These are phyloP conservation scores for Pythium utonaiense DNA, from an alignment of 352 stramenopile genomes.

Conservation along the genomic window DNA sequence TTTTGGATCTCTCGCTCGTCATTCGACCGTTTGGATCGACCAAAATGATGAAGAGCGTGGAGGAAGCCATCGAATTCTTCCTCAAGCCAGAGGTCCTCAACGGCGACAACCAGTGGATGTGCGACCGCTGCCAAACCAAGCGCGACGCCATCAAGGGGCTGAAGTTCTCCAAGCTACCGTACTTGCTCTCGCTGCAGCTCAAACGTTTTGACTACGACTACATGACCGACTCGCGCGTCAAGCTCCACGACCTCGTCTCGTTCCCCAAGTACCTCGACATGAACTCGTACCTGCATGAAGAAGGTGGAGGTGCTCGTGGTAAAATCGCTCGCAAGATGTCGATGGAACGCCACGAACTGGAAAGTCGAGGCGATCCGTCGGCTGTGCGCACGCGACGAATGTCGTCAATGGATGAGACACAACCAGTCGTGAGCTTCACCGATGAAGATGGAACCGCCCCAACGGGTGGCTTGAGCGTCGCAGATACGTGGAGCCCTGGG, in stretches of 20 bases:
- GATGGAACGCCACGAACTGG: constrained; percentile 75
- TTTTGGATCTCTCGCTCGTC: constrained; percentile 88
- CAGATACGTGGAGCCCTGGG: constrained; percentile 64
- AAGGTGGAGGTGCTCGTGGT: constrained; percentile 34
- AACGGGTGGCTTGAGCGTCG: background rate
- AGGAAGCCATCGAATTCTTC: constrained; percentile 88
- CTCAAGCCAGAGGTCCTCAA: constrained; percentile 83
- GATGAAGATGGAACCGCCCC: constrained; percentile 6
- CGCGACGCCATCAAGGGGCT: constrained; percentile 88
- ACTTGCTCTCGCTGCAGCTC: constrained; percentile 88
- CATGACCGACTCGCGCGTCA: constrained; percentile 83
- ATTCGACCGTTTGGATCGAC: constrained; percentile 86
- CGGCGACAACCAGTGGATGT: constrained; percentile 90
- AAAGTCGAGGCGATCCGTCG: constrained; percentile 26
- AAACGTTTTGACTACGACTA: constrained; percentile 94
- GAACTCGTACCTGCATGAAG: constrained; percentile 80
- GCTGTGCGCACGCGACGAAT: constrained; percentile 33
- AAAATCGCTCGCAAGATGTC: constrained; percentile 85
- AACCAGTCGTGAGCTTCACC: constrained; percentile 31
- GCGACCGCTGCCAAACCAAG: constrained; percentile 78
- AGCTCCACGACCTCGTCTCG: constrained; percentile 83
- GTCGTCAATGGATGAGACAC: constrained; percentile 75
- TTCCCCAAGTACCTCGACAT: constrained; percentile 90
- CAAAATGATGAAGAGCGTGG: constrained; percentile 80
- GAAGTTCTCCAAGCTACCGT: constrained; percentile 86